Percentiles rank a stretch among this genome's conserved stretches.
phyloP scores from a whole-genome alignment of 805 yeast genomes.

The Helenozyma baotianmanensis region DNA sequence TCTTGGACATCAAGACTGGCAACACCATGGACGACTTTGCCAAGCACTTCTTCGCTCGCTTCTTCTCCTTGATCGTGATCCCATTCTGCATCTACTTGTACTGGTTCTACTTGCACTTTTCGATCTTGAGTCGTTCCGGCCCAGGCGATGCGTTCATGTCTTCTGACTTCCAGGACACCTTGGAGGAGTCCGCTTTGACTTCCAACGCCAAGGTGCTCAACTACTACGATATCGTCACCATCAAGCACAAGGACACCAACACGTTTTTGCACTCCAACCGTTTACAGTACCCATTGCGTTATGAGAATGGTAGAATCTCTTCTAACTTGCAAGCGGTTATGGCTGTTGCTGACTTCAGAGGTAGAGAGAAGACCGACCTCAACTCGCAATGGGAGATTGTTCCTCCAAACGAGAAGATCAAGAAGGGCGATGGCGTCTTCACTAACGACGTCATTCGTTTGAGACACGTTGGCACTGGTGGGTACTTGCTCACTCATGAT shows the following conservation, averaged over 20 bases:
- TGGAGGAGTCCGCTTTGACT: conserved; percentile 78
- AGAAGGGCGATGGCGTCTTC: conserved; percentile 34
- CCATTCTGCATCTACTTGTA: conserved; percentile 80
- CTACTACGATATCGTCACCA: conserved; percentile 69
- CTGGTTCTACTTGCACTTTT: conserved; percentile 92
- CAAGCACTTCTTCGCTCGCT: conserved; percentile 73
- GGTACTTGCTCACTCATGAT: conserved; percentile 82
- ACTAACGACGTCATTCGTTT: conserved; percentile 76
- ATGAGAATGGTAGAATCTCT: conserved; percentile 93
- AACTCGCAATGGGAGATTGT: conserved; percentile 86
- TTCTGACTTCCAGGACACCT: conserved; percentile 89
- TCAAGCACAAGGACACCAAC: conserved; percentile 76
- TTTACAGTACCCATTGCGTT: conserved; percentile 77
- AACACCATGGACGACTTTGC: conserved; percentile 51
- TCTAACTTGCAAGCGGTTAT: conserved; percentile 95
- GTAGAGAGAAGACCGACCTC: conserved; percentile 34
- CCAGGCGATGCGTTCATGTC: conserved; percentile 96
- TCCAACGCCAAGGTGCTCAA: conserved; percentile 66
- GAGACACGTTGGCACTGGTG: conserved; percentile 75
- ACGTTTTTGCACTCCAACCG: conserved; percentile 81
- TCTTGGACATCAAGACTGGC: conserved; percentile 69
- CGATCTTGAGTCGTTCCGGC: conserved; percentile 77
- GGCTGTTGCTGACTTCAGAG: conserved; percentile 44
- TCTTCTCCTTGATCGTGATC: conserved; percentile 62
- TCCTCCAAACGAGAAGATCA: conserved; percentile 46